phyloP scores from a whole-genome alignment of 306 rosid species.

The Hippophae rhamnoides region DNA sequence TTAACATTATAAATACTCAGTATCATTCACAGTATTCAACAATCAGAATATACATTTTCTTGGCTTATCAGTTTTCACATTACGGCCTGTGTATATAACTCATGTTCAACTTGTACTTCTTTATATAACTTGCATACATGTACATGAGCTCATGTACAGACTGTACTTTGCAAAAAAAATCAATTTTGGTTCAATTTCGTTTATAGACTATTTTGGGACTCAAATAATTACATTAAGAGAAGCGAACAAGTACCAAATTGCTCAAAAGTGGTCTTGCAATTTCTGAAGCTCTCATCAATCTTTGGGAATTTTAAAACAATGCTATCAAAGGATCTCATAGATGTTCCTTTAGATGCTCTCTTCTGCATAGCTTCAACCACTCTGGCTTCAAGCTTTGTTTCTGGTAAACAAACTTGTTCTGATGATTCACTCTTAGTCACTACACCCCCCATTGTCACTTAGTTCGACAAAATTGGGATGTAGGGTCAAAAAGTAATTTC shows the following conservation, averaged over 20 bases:
- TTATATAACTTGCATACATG: too few species aligned
- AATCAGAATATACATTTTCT: too few species aligned
- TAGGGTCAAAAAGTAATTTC: constrained; percentile 7
- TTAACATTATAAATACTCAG: too few species aligned
- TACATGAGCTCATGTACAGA: too few species aligned
- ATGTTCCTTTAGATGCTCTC: constrained; percentile 55
- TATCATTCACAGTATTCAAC: too few species aligned
- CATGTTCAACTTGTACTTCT: too few species aligned
- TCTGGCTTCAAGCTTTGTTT: constrained; percentile 70
- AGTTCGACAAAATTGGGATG: constrained; percentile 17
- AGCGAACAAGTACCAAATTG: constrained; percentile 59
- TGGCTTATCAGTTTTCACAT: too few species aligned
- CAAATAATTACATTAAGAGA: not conserved
- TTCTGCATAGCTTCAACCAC: constrained; percentile 69
- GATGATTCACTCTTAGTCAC: constrained; percentile 41
- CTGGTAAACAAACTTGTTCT: constrained; percentile 25
- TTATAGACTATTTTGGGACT: too few species aligned
- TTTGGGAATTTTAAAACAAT: constrained; percentile 85
- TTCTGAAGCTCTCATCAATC: constrained; percentile 78
- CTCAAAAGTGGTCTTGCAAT: constrained; percentile 66
- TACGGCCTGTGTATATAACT: too few species aligned
- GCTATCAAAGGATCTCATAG: constrained; percentile 66
- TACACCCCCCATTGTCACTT: constrained; percentile 57
- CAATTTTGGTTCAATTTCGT: too few species aligned
- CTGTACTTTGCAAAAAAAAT: too few species aligned